These are phyloP conservation scores for Thielaviopsis ethacetica DNA, from an alignment of 2,329 filamentous ascomycete species.

Conservation along the genomic window DNA sequence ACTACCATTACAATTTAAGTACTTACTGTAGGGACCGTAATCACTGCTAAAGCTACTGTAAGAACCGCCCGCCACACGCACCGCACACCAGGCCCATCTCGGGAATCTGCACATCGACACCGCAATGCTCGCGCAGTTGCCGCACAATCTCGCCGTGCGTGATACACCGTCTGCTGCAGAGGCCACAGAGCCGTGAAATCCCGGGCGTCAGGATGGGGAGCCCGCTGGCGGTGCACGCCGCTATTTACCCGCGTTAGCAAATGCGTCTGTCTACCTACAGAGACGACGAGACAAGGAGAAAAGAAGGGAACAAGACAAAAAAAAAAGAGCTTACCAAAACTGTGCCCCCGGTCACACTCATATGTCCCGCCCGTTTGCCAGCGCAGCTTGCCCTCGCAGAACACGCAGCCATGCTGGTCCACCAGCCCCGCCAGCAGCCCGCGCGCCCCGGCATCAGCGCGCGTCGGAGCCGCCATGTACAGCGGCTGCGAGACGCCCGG, in stretches of 20 bases:
- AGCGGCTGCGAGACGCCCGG: constrained; percentile 22
- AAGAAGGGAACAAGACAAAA: background rate
- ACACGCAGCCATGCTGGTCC: constrained; percentile 27
- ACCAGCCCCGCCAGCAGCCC: constrained; percentile 2
- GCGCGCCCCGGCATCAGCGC: background rate
- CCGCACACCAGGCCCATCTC: constrained; percentile 3
- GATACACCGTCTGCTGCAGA: constrained; percentile 25
- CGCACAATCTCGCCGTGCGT: background rate
- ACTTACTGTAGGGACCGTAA: too few relatives aligned
- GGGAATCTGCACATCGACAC: background rate
- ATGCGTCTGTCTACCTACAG: too few relatives aligned
- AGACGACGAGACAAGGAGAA: too few relatives aligned
- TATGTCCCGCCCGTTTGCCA: constrained; percentile 20
- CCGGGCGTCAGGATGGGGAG: constrained; percentile 38
- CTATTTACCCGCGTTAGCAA: too few relatives aligned
- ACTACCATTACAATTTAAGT: background rate
- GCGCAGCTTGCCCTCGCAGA: constrained; percentile 26
- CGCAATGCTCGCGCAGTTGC: constrained; percentile 1
- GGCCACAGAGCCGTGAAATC: constrained; percentile 35
- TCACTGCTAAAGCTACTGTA: background rate
- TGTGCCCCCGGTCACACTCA: constrained; percentile 23
- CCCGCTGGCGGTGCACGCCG: constrained; percentile 36
- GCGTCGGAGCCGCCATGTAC: constrained; percentile 11
- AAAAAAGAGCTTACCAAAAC: constrained; percentile 22
- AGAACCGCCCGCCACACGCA: constrained; percentile 7